phyloP scores from a whole-genome alignment of 2,329 filamentous ascomycete species.

The Pseudogymnoascus sp. region DNA sequence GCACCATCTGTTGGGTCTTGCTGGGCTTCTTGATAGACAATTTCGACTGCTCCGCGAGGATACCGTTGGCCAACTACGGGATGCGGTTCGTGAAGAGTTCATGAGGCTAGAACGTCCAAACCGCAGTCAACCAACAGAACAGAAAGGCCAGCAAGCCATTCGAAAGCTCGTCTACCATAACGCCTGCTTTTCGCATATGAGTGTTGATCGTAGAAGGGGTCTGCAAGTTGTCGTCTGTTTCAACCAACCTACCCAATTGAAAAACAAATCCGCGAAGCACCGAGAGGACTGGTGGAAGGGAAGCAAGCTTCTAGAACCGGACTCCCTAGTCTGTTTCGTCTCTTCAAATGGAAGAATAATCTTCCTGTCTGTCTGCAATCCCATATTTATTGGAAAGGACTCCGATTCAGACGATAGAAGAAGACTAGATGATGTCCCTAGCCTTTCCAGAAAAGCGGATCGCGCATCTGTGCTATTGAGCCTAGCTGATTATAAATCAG shows the following conservation, averaged over 20 bases:
- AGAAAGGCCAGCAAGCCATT: slow-evolving; percentile 30
- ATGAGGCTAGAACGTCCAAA: slow-evolving; percentile 27
- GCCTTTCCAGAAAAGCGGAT: slow-evolving; percentile 24
- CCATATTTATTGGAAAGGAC: slow-evolving; percentile 15
- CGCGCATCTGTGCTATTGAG: slow-evolving; percentile 26
- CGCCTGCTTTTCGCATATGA: slow-evolving; percentile 17
- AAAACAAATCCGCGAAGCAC: slow-evolving; percentile 19
- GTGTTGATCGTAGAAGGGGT: slow-evolving; percentile 28
- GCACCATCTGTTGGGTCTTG: slow-evolving; percentile 36
- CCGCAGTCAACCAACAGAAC: slow-evolving; percentile 32
- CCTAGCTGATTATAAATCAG: slow-evolving; percentile 23
- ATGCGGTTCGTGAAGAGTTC: slow-evolving; percentile 38
- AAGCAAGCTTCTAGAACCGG: slow-evolving; percentile 41
- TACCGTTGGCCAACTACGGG: slow-evolving; percentile 44
- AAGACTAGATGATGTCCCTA: slow-evolving; percentile 16
- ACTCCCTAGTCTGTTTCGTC: slow-evolving; percentile 43
- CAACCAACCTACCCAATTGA: slow-evolving; percentile 34
- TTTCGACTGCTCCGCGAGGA: slow-evolving; percentile 51
- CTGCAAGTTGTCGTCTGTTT: slow-evolving; percentile 40
- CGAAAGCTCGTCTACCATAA: slow-evolving; percentile 25
- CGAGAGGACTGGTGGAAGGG: slow-evolving; percentile 44
- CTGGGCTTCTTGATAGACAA: slow-evolving; percentile 43
- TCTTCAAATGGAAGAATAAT: slow-evolving; percentile 32
- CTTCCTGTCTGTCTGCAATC: slow-evolving; percentile 36
- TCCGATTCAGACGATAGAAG: slow-evolving; percentile 16